Conservation (phyloP, 2,329 filamentous ascomycete genomes). For the Tolypocladium tundrense region DNA sequence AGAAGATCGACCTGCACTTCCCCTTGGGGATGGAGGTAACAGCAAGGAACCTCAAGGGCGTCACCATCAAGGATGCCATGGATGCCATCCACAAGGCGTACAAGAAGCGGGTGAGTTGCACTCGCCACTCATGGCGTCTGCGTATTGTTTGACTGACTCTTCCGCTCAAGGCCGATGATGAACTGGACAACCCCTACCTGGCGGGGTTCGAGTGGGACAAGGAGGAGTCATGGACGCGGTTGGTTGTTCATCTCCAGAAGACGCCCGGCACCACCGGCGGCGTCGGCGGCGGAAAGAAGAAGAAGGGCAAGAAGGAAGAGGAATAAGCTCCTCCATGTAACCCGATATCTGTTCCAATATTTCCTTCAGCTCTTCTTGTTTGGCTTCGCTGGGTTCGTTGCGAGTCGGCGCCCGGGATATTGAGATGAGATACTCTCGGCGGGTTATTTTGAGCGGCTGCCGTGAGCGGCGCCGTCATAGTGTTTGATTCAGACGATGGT, state of each 20-base stretch:
- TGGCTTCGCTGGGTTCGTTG: constrained; percentile 28
- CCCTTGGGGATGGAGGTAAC: constrained; percentile 78
- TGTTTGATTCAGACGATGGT: constrained; percentile 6
- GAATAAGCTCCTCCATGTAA: constrained; percentile 19
- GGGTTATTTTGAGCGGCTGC: constrained; percentile 17
- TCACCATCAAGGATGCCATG: constrained; percentile 93
- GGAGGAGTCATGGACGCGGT: constrained; percentile 78
- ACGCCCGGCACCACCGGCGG: constrained; percentile 44
- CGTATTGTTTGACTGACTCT: not conserved
- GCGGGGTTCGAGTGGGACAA: constrained; percentile 95
- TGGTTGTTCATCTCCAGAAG: constrained; percentile 78
- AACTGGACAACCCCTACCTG: constrained; percentile 78
- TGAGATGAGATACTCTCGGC: constrained; percentile 31
- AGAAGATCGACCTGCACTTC: constrained; percentile 91
- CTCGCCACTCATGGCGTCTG: too few relatives aligned
- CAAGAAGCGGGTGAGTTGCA: constrained; percentile 75
- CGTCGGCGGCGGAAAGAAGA: constrained; percentile 51
- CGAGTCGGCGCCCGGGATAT: constrained; percentile 31
- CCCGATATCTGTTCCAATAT: constrained; percentile 29
- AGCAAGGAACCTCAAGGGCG: constrained; percentile 83
- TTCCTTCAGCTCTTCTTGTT: constrained; percentile 25
- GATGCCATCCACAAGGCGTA: constrained; percentile 94
- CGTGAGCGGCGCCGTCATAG: constrained; percentile 12
- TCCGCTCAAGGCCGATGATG: constrained; percentile 66
- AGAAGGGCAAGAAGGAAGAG: constrained; percentile 55